phyloP scores from a whole-genome alignment of 768 basidiomycete species.

The Solioccasus polychromus region DNA sequence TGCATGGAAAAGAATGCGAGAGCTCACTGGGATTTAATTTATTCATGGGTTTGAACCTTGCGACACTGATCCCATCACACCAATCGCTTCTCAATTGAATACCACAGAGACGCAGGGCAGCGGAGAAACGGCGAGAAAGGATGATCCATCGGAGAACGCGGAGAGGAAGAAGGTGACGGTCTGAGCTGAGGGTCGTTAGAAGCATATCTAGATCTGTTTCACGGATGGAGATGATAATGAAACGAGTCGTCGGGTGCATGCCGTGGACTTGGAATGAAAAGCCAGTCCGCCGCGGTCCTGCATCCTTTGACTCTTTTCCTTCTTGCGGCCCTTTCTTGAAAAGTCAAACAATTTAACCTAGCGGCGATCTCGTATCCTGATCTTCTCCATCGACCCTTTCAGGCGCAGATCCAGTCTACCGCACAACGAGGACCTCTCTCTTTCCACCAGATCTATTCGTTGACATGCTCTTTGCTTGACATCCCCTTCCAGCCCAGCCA shows the following conservation, averaged over 20 bases:
- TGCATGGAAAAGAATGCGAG: constrained; percentile 63
- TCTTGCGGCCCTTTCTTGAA: not conserved
- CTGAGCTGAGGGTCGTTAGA: constrained; percentile 34
- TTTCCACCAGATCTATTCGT: constrained; percentile 14
- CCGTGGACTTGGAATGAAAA: constrained; percentile 15
- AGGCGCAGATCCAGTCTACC: constrained; percentile 13
- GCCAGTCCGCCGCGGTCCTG: constrained; percentile 16
- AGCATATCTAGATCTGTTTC: constrained; percentile 23
- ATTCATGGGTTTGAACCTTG: constrained; percentile 45
- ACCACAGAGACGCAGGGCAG: constrained; percentile 18
- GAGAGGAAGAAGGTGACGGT: constrained; percentile 52
- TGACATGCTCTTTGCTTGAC: constrained; percentile 13
- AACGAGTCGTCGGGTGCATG: constrained; percentile 7
- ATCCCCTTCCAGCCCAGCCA: constrained; percentile 9
- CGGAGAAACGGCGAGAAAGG: constrained; percentile 26
- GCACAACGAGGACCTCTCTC: constrained; percentile 13
- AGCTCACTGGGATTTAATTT: constrained; percentile 69
- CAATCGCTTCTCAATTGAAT: constrained; percentile 32
- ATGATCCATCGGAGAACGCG: constrained; percentile 38
- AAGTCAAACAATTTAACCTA: constrained; percentile 23
- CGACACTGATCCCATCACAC: constrained; percentile 23
- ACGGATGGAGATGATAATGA: constrained; percentile 11
- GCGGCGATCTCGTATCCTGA: constrained; percentile 30
- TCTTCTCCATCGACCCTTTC: constrained; percentile 16
- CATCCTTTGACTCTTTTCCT: not conserved